Percentiles rank a stretch among this genome's conserved stretches.
These are phyloP conservation scores for Ustilago bromivora DNA, from an alignment of 1,284 basidiomycete species.

Conservation along the genomic window DNA sequence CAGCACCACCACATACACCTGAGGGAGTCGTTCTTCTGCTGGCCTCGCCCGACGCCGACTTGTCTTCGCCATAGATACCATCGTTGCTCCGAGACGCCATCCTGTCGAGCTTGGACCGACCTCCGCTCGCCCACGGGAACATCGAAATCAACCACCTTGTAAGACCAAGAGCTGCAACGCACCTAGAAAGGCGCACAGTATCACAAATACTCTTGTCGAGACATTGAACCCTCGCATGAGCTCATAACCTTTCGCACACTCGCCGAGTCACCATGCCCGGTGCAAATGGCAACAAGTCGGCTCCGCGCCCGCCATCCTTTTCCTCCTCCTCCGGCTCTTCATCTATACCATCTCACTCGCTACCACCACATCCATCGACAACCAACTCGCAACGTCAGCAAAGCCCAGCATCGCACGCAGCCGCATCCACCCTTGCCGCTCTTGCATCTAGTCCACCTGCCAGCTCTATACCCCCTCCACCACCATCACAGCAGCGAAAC, in stretches of 20 bases:
- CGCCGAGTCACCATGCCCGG: slow-evolving; percentile 25
- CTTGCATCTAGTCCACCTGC: slow-evolving; percentile 41
- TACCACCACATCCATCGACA: slow-evolving; percentile 43
- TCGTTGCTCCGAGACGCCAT: not conserved
- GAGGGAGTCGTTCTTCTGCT: not conserved
- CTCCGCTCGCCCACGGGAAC: not conserved
- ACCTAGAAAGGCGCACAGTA: not conserved
- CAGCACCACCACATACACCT: not conserved
- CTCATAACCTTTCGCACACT: slow-evolving; percentile 6
- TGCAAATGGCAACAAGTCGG: slow-evolving; percentile 36
- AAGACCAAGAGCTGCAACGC: not conserved
- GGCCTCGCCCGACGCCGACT: no score
- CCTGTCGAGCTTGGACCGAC: not conserved
- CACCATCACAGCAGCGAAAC: slow-evolving; percentile 1
- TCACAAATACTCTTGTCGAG: not conserved
- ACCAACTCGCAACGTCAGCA: slow-evolving; percentile 38
- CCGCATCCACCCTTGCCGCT: slow-evolving; percentile 41
- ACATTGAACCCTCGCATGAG: slow-evolving; percentile 15
- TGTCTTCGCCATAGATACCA: not conserved
- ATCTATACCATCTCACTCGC: slow-evolving; percentile 15
- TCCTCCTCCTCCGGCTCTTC: slow-evolving; percentile 4
- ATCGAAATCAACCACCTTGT: not conserved
- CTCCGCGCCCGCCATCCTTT: slow-evolving; percentile 17
- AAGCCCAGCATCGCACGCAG: slow-evolving; percentile 47
- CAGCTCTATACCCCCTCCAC: slow-evolving; percentile 8